phyloP scores from a whole-genome alignment of 129 eudicot species.

The Logfia minima region DNA sequence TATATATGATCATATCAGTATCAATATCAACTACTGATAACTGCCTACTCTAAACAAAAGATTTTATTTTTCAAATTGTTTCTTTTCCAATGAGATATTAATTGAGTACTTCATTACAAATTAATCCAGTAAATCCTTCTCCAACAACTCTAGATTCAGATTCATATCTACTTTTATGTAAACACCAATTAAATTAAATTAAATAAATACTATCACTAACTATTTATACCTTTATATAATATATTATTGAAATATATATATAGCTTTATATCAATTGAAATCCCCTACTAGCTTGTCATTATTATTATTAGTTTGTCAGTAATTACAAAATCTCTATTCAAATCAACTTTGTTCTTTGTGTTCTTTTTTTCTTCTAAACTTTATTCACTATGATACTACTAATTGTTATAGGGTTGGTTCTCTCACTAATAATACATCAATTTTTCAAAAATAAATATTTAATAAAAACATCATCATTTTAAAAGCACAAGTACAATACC shows the following conservation, averaged over 20 bases:
- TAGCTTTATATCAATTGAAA: neutral
- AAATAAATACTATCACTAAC: neutral
- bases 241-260: no score
- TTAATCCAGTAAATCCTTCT: constrained; percentile 25
- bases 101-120: constrained; percentile 10
- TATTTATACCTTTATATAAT: neutral
- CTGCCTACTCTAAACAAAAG: constrained; percentile 9
- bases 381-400: no score
- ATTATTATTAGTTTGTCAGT: constrained; percentile 5
- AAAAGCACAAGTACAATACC: no score
- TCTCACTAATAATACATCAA: no score
- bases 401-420: no score
- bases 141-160: constrained; percentile 36
- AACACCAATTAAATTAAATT: neutral
- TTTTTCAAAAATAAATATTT: no score
- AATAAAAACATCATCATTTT: no score
- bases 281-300: neutral
- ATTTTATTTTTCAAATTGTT: constrained; percentile 6
- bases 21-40: constrained; percentile 9
- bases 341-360: neutral
- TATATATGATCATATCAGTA: neutral
- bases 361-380: neutral
- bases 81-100: constrained; percentile 25
- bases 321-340: constrained; percentile 9
- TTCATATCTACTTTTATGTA: constrained; percentile 23